Conservation (phyloP, 805 yeast species). For the Wickerhamiella azymoides region DNA sequence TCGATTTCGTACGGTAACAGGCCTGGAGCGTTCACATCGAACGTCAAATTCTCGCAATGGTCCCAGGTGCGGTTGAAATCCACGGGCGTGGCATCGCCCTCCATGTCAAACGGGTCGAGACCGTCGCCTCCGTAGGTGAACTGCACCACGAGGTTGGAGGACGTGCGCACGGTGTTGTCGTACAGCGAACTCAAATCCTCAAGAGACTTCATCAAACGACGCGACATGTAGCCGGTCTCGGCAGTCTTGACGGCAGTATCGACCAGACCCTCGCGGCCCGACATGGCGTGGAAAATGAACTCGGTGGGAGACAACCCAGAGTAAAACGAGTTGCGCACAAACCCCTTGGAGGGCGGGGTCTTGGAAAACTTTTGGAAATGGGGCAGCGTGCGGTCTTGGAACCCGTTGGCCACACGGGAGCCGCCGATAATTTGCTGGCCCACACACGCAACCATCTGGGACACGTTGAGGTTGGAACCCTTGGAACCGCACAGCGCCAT, state of each 20-base stretch:
- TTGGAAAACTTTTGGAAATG: conserved; percentile 93
- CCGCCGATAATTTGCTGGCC: conserved; percentile 99
- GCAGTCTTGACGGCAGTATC: conserved; percentile 99
- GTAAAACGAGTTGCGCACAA: conserved; percentile 88
- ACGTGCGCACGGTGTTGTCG: conserved; percentile 89
- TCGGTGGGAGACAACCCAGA: conserved; percentile 94
- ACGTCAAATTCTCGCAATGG: conserved; percentile 68
- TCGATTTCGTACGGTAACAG: conserved; percentile 59
- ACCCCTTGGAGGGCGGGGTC: conserved; percentile 96
- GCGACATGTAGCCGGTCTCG: conserved; percentile 97
- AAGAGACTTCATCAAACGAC: conserved; percentile 92
- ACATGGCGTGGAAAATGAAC: conserved; percentile 93
- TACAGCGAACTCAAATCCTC: conserved; percentile 91
- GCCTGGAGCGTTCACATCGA: conserved; percentile 37
- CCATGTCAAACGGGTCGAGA: conserved; percentile 96
- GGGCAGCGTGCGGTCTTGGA: conserved; percentile 95
- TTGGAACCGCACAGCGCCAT: conserved; percentile 99
- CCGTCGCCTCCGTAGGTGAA: conserved; percentile 98
- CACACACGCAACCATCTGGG: conserved; percentile 96
- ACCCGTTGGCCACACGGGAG: conserved; percentile 99
- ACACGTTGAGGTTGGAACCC: conserved; percentile 94
- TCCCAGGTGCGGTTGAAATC: conserved; percentile 91
- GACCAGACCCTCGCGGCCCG: conserved; percentile 98
- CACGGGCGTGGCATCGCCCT: conserved; percentile 95
- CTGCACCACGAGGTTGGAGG: conserved; percentile 92